Conservation (phyloP, 306 rosid genomes). For the Prunus kanzakura region DNA sequence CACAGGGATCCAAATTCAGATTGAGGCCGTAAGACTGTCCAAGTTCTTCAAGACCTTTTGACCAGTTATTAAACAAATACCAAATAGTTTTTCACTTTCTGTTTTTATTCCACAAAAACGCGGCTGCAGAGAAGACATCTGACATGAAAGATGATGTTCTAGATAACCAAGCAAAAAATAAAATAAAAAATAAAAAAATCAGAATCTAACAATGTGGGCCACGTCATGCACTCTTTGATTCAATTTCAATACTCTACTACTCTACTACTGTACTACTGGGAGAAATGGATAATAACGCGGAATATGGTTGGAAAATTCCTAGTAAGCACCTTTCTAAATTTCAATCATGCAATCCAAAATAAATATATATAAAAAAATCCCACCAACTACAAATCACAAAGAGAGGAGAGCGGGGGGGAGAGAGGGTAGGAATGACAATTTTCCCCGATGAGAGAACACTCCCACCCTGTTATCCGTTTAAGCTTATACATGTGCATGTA, state of each 20-base stretch:
- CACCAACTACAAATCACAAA: slow-evolving; percentile 22
- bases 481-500: too few relatives aligned
- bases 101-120: neutral
- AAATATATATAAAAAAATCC: neutral
- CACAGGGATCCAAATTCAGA: neutral
- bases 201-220: too few relatives aligned
- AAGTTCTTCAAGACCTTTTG: neutral
- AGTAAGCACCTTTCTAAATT: neutral
- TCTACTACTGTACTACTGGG: neutral
- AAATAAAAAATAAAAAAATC: neutral
- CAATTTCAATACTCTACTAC: too few relatives aligned
- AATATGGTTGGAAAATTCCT: slow-evolving; percentile 40
- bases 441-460: too few relatives aligned
- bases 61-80: neutral
- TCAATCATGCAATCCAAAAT: neutral
- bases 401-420: neutral
- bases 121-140: neutral
- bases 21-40: neutral
- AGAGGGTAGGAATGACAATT: neutral
- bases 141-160: neutral
- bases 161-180: neutral
- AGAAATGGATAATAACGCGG: slow-evolving; percentile 39
- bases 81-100: neutral
- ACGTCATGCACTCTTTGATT: too few relatives aligned
- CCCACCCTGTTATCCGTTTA: too few relatives aligned